Evolutionary conservation across 106 monocot species (phyloP).

Genomic region (Dactylorhiza incarnata): DNA sequence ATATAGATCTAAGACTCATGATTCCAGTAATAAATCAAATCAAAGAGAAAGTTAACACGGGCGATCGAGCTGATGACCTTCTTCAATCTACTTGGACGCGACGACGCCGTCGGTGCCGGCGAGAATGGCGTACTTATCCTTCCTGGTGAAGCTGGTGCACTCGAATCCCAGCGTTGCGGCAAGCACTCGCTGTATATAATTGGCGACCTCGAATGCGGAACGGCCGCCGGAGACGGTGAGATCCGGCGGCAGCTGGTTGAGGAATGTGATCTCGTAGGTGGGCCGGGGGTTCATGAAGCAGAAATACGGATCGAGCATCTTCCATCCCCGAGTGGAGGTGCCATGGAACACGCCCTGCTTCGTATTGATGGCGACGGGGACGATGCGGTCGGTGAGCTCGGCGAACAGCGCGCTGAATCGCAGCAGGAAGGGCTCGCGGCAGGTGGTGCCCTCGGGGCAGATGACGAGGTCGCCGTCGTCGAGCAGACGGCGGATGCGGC

Average conservation of each 20-base stretch:
- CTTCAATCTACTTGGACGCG: background rate
- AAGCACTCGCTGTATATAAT: slow-evolving; percentile 52
- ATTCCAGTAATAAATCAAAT: no score
- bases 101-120: slow-evolving; percentile 67
- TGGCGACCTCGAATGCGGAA: slow-evolving; percentile 54
- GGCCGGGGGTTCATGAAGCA: slow-evolving; percentile 79
- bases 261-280: slow-evolving; percentile 59
- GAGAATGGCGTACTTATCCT: slow-evolving; percentile 63
- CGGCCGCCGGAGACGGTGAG: slow-evolving; percentile 38
- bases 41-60: no score
- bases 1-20: no score
- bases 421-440: slow-evolving; percentile 62
- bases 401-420: slow-evolving; percentile 67
- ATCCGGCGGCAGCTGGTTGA: slow-evolving; percentile 46
- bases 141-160: slow-evolving; percentile 64
- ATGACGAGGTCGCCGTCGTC: slow-evolving; percentile 47
- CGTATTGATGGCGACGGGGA: slow-evolving; percentile 64
- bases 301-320: slow-evolving; percentile 56
- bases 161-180: slow-evolving; percentile 47
- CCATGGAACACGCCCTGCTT: slow-evolving; percentile 54
- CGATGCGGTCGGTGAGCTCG: slow-evolving; percentile 63
- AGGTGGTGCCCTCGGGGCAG: slow-evolving; percentile 74
- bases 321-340: slow-evolving; percentile 59
- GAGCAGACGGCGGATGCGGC: slow-evolving; percentile 29
- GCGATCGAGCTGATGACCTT: background rate